Evolutionary conservation across 352 stramenopile genomes (phyloP), one percentile per base, ranked within the genome.

Genomic region (Phytophthora cajani): DNA sequence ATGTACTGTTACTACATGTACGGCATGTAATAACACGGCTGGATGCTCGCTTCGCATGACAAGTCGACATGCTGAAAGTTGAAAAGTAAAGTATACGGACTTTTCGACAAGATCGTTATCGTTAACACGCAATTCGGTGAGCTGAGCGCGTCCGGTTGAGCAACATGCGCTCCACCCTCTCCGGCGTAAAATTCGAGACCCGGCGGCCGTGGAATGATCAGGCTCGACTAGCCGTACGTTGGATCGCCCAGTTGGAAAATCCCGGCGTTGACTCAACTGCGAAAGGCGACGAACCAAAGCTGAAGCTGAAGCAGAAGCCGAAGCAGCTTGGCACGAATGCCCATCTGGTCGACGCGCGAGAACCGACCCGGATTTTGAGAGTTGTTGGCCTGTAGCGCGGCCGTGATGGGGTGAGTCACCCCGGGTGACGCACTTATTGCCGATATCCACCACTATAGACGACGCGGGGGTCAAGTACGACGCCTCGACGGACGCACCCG

Each of bases 401-500:
- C 63, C 33, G 55, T 38, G 33, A 50, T 50, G 19, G 19, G 21
- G 14, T 23, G 21, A 23, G 21, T 23, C 21, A 23, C 21, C 21
- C 21, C 21, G 21, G 21, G 21, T 53, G 47, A 53, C 47, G 47
- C 47, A 8, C n/a, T 4, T 21, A 17, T 25, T 32, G 47, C 44
- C 63, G n/a, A 11, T 64, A 36, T 40, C 46, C 58, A 61, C 49
- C 33, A 54, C 49, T 23, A 59, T 51, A 63, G 40, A 75, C 58
- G 38, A 69, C 32, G 53, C 25, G 47, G 46, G 69, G 64, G 64
- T 77, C 64, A 73, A 62, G 47, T 70, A 70, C 64, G 68, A 77
- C 55, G 49, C 56, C 52, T 27, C 52, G 21, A 76, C 63, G 46
- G 25, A 30, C 16, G 32, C 32, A 12, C 38, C 27, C 5, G 38